Conservation (phyloP, 108 stramenopile species). For the Cyclostephanos invisitatus region DNA sequence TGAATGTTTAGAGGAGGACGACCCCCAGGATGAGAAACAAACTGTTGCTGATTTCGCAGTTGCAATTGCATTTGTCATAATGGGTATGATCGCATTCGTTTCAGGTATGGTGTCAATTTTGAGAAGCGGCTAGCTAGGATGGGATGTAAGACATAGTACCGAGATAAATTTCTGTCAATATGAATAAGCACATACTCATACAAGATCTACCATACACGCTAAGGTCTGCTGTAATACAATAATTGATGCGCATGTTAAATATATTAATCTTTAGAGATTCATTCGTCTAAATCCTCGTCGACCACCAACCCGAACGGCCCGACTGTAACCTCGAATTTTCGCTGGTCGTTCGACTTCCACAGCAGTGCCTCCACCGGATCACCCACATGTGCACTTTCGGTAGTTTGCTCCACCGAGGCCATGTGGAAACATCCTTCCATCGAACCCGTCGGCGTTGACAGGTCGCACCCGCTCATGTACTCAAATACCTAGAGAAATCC, state of each 20-base stretch:
- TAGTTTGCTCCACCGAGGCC: conserved; percentile 40
- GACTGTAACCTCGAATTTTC: conserved; percentile 35
- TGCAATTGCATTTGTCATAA: conserved; percentile 65
- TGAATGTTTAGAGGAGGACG: conserved; percentile 22
- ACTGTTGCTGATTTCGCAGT: conserved; percentile 57
- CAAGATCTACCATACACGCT: too few relatives aligned
- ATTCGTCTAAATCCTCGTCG: conserved; percentile 21
- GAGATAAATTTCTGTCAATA: too few relatives aligned
- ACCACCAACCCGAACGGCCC: conserved; percentile 43
- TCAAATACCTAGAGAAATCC: conserved; percentile 41
- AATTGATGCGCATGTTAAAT: too few relatives aligned
- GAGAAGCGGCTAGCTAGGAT: conserved; percentile 3
- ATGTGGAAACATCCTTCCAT: conserved; percentile 52
- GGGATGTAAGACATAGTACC: too few relatives aligned
- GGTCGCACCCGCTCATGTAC: conserved; percentile 52
- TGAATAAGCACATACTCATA: too few relatives aligned
- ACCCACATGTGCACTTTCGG: conserved; percentile 37
- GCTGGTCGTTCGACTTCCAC: conserved; percentile 35
- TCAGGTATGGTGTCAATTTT: conserved; percentile 69
- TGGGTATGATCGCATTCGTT: conserved; percentile 65
- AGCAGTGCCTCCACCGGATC: conserved; percentile 41
- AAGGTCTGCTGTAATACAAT: too few relatives aligned
- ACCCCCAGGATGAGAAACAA: conserved; percentile 34
- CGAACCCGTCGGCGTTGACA: conserved; percentile 34
- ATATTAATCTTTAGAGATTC: not conserved